Base-by-base conservation (phyloP, 2,329 filamentous ascomycete genomes). In the Ophiostoma himal-ulmi region DNA sequence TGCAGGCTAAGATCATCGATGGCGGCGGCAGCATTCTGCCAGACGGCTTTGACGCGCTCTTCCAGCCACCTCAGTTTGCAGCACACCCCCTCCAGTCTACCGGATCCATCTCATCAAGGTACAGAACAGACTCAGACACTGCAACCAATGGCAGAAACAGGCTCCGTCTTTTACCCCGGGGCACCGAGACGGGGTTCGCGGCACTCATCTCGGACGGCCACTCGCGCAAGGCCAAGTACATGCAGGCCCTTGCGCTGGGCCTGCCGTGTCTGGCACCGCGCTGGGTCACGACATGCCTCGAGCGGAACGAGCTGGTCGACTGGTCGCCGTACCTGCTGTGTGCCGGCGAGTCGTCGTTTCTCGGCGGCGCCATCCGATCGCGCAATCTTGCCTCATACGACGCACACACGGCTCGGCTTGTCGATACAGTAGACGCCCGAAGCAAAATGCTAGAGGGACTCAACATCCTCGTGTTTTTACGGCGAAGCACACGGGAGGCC, bases 181-280 rank as follows among this genome's bases (percentile, higher is more conserved):
- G 85, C 30, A 76, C 81, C 48, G 80, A 84, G 1, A 82, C 89
- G 0, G 90, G 92, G 0, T 98, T 99, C 76, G 88, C 91, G 0
- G 94, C 93, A 4, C 82, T 98, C 17, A 91, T 99, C 72, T 90
- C 94, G 0, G 92, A 98, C 76, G 86, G 88, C 5, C 91, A 97
- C 78, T 95, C 91, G 7, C 88, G 94, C 66, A 93, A 93, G 73
- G 87, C 89, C 68, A 99, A 98, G 78, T 97, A 95, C 78, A 91
- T 98, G 84, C 94, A 98, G 80, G 95, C 95, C 0, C 85, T 99
- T 1, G 94, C 95, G 0, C 85, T 99, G 0, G 93, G 92, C 0
- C 80, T 99, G 0, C 95, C 95, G 0, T 97, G 94, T 76, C 83
- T 99, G 1, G 90, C 92, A 6, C 86, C 88, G 6, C 89, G 89